phyloP scores from a whole-genome alignment of 139 green algal species.

The Diplosphaera chodatii region DNA sequence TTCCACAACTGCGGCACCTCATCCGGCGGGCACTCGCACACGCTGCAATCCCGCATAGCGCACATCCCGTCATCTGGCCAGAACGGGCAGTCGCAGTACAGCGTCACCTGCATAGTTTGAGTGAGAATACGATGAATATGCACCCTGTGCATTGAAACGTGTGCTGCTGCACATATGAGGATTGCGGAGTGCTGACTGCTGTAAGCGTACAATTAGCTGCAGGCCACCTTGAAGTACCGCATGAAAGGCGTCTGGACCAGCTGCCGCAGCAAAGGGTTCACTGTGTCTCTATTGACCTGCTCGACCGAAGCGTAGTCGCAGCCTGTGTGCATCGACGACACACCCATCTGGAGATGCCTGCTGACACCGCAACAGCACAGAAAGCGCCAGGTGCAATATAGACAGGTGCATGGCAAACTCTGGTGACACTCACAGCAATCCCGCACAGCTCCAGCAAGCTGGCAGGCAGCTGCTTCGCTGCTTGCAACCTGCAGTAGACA shows the following conservation, averaged over 20 bases:
- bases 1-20: conserved; percentile 76
- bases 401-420: too few relatives aligned
- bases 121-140: too few relatives aligned
- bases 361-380: too few relatives aligned
- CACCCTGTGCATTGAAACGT: too few relatives aligned
- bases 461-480: conserved; percentile 18
- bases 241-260: conserved; percentile 81
- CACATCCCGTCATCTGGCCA: conserved; percentile 96
- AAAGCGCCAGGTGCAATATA: too few relatives aligned
- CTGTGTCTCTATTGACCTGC: conserved; percentile 43
- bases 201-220: too few relatives aligned
- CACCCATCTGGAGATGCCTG: too few relatives aligned
- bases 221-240: conserved; percentile 87
- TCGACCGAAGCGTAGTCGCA: conserved; percentile 77
- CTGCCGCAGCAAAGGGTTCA: conserved; percentile 55
- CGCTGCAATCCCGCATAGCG: conserved; percentile 65
- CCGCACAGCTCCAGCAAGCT: conserved; percentile 34
- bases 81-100: conserved; percentile 90
- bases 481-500: conserved; percentile 2
- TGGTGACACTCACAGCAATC: conserved; percentile 34
- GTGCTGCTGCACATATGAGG: too few relatives aligned
- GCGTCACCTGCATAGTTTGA: conserved; percentile 76
- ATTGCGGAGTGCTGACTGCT: too few relatives aligned
- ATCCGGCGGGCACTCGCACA: conserved; percentile 77
- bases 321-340: conserved; percentile 45